These are phyloP conservation scores for Microbotryum silenes-acaulis DNA, from an alignment of 1,284 basidiomycete genomes.

Conservation along the genomic window DNA sequence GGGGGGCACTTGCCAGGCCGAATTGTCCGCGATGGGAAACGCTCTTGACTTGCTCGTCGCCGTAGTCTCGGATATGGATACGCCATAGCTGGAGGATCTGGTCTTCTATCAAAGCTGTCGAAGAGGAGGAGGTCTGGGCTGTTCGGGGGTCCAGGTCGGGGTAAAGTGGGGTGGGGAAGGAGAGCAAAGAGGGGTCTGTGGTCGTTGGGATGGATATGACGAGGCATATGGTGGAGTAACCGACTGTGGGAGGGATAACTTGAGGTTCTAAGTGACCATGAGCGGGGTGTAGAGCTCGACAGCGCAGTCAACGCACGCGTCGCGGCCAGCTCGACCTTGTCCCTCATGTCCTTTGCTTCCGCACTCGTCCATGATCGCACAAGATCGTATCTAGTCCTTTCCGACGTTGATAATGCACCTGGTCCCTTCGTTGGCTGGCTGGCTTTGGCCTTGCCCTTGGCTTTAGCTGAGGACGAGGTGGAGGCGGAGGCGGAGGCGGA, in stretches of 20 bases:
- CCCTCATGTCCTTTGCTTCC: conserved; percentile 13
- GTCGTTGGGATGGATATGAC: conserved; percentile 20
- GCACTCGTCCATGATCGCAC: conserved; percentile 16
- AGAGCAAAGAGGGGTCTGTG: conserved; percentile 21
- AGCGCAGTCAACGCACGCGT: conserved; percentile 5
- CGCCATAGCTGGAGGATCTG: conserved; percentile 30
- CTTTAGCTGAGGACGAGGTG: conserved; percentile 1
- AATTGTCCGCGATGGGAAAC: conserved; percentile 21
- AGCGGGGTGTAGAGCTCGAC: background rate
- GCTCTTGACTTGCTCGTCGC: conserved; percentile 27
- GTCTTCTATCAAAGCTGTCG: conserved; percentile 6
- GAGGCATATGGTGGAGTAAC: conserved; percentile 31
- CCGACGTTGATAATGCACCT: too few species aligned
- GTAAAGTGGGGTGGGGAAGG: conserved; percentile 28
- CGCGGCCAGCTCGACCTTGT: conserved; percentile 21
- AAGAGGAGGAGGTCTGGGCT: background rate
- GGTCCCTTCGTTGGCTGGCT: background rate
- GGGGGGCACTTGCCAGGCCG: conserved; percentile 19
- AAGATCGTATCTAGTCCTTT: conserved; percentile 15
- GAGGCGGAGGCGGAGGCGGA: too few species aligned
- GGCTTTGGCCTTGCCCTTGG: conserved; percentile 18
- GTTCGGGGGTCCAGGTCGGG: conserved; percentile 30
- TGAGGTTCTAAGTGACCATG: background rate
- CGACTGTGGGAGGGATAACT: conserved; percentile 14
- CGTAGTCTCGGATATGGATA: conserved; percentile 19